phyloP scores from a whole-genome alignment of 108 stramenopile species.

The Phaeodactylum tricornutum region DNA sequence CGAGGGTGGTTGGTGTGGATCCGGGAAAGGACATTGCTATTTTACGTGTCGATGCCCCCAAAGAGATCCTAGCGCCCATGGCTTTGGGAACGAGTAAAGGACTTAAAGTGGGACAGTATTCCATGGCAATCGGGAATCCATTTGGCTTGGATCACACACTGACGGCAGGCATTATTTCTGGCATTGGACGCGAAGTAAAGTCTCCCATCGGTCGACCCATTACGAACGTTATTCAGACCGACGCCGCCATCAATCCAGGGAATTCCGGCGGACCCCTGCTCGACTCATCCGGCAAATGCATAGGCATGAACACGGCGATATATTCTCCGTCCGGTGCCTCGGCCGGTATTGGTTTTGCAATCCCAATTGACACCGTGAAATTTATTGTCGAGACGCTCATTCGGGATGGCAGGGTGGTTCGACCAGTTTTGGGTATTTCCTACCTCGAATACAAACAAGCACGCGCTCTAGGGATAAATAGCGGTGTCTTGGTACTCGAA shows the following conservation, averaged over 20 bases:
- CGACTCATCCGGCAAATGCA: constrained; percentile 61
- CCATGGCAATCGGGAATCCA: constrained; percentile 90
- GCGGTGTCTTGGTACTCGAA: constrained; percentile 87
- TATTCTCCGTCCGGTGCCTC: constrained; percentile 76
- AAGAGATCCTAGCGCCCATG: constrained; percentile 41
- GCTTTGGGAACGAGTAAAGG: constrained; percentile 44
- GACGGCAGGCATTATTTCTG: constrained; percentile 66
- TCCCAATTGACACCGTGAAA: constrained; percentile 86
- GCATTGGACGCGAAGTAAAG: constrained; percentile 69
- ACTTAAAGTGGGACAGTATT: constrained; percentile 56
- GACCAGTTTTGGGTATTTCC: constrained; percentile 82
- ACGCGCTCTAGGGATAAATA: constrained; percentile 74
- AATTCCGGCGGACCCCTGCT: constrained; percentile 83
- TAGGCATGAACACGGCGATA: constrained; percentile 96
- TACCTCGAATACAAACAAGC: constrained; percentile 85
- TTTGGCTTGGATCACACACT: constrained; percentile 91
- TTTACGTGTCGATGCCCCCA: constrained; percentile 67
- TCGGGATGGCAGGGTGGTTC: constrained; percentile 70
- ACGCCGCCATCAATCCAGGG: constrained; percentile 79
- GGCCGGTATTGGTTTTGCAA: constrained; percentile 93
- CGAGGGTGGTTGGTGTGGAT: constrained; percentile 77
- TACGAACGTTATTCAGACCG: constrained; percentile 91
- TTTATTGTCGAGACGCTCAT: constrained; percentile 69
- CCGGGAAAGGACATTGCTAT: constrained; percentile 93
- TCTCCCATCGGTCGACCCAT: constrained; percentile 89